Evolutionary conservation across 495 filamentous ascomycete species (phyloP), one percentile per base, ranked within the genome.

Genomic region (Penicillium tannophilum): DNA sequence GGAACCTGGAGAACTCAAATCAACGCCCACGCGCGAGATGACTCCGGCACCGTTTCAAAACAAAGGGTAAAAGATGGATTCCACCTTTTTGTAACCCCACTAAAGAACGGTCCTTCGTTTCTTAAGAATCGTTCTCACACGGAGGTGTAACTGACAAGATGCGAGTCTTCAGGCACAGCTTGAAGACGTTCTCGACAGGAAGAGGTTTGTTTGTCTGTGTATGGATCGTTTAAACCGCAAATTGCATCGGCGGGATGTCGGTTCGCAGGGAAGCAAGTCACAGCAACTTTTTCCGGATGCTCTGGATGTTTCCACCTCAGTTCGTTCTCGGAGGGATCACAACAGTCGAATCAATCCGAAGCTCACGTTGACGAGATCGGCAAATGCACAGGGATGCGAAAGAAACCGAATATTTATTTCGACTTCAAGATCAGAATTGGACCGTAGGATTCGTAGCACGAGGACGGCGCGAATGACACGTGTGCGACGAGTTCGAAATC

Each of bases 61-160:
- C 62, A 43, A 66, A 63, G 62, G 61, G 54, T 60, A 59, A 60
- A 61, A 54, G 67, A 70, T 36, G 33, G 10, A 14, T 41, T 24
- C 60, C 61, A 59, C 64, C 68, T 59, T 70, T 56, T 69, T 64
- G 64, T 51, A 66, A 72, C 64, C 66, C 70, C 69, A 66, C 68
- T 63, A 59, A 65, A 61, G 60, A 68, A 62, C 63, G 65, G 62
- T 55, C 67, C 63, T 58, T 68, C 54, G 64, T 67, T 58, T 61
- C 16, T 55, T 65, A 55, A 62, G 55, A 39, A 52, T 68, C 52
- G 49, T 35, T 71, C 68, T 60, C 65, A 49, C 49, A 62, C 47
- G 23, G 24, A 53, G 39, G 49, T 31, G n/a, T 42, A 30, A 36
- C 35, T 28, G 41, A 28, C 31, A 58, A 30, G 12, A 41, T 41